These are phyloP conservation scores for Ophiostoma quercus DNA, from an alignment of 2,329 filamentous ascomycete species.

Conservation along the genomic window DNA sequence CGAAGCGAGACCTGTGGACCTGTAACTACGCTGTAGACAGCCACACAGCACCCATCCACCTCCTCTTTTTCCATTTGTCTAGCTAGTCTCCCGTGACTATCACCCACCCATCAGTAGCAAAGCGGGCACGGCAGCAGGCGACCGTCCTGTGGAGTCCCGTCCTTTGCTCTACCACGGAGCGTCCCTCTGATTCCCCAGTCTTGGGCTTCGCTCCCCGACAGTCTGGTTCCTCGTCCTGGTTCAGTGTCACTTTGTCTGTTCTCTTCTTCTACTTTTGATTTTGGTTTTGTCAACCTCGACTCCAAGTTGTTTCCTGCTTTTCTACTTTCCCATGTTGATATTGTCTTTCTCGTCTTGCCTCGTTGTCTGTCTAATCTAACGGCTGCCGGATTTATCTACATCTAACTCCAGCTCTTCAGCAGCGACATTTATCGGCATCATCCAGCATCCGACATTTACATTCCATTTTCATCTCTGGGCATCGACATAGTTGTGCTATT, in stretches of 20 bases:
- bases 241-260: not conserved
- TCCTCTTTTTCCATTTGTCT: slow-evolving; percentile 7
- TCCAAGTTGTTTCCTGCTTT: not conserved
- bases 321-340: not conserved
- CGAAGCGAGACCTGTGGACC: slow-evolving; percentile 1
- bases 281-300: not conserved
- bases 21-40: not conserved
- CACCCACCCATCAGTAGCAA: not conserved
- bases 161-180: not conserved
- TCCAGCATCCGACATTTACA: not conserved
- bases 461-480: not conserved
- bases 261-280: not conserved
- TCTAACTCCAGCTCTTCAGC: not conserved
- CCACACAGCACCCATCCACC: not conserved
- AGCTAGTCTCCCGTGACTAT: not conserved
- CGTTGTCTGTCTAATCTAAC: not conserved
- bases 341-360: not conserved
- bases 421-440: not conserved
- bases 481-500: not conserved
- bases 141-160: slow-evolving; percentile 4
- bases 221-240: slow-evolving; percentile 1
- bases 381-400: not conserved
- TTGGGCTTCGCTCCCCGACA: not conserved
- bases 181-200: not conserved
- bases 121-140: slow-evolving; percentile 4